Base-by-base conservation (phyloP, 306 rosid species). In the Lagenaria siceraria region DNA sequence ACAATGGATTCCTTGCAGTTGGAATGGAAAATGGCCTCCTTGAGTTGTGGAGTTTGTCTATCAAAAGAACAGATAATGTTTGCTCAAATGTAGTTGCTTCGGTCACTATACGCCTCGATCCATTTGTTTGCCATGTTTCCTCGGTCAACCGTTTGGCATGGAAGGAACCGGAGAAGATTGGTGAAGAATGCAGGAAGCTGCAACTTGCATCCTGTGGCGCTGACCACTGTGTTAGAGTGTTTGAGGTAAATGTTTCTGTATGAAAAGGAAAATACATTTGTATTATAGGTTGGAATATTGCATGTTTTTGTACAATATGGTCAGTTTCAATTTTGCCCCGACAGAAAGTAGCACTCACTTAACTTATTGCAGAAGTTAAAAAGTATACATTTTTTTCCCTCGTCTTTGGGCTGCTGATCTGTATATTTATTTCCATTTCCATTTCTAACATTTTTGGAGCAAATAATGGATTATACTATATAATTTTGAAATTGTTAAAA, bases 181-280 rank as follows among this genome's bases (percentile, higher is more conserved):
- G 40, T 29, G 90, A 90, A 81, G 82, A 87, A 79, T 52, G 83
- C 74, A 79, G 54, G 63, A 78, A 81, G 36, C 58, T 90, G 64
- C 91, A 89, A 84, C 88, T 96, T 27, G 99, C 96, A 83, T 96
- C 98, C n/a, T 88, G 97, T 82, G 99, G 97, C 42, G 91, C 87
- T 62, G 98, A 96, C 78, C 85, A 92, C 62, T 89, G 98, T 78
- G 92, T 89, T 54, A 88, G 97, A 84, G 90, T 96, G n/a, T 92
- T 90, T 68, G 88, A 89, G 49, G 86, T 96, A 65, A 84, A 83
- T 19, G 42, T 72, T 49, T 29, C 19, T 25, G 25, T 27, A 51
- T 72, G 77, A 72, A 72, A 72, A 51, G 27, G 8, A 15, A 27
- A 6, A 4, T 24, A 27, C 25, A 1, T 51, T 27, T 72, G 77